Conservation (phyloP, 2,329 filamentous ascomycete genomes). For the Allantophomopsis lycopodina region DNA sequence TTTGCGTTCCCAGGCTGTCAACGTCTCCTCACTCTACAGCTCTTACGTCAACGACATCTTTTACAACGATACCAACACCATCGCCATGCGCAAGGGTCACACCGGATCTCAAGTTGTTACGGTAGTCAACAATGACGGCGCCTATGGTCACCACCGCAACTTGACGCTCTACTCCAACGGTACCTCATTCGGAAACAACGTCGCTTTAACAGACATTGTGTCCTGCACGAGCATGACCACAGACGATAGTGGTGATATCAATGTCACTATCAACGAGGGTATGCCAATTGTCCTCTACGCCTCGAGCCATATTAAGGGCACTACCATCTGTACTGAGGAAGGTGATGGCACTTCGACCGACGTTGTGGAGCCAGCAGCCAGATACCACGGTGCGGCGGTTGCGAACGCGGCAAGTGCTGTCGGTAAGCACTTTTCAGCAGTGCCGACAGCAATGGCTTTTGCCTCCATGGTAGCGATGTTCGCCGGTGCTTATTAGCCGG, state of each 20-base stretch:
- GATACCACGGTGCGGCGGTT: too few relatives aligned
- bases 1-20: constrained; percentile 30
- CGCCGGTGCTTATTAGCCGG: too few relatives aligned
- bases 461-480: too few relatives aligned
- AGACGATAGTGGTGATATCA: constrained; percentile 2
- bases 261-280: constrained; percentile 2
- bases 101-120: constrained; percentile 21
- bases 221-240: constrained; percentile 2
- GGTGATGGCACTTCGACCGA: too few relatives aligned
- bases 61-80: constrained; percentile 23
- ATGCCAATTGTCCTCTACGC: constrained; percentile 1
- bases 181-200: constrained; percentile 3
- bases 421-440: too few relatives aligned
- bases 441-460: too few relatives aligned
- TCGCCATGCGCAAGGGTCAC: constrained; percentile 32
- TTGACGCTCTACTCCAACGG: constrained; percentile 3
- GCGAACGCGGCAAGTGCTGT: too few relatives aligned
- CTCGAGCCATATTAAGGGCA: background rate
- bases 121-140: constrained; percentile 10
- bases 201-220: constrained; percentile 5
- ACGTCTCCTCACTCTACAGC: constrained; percentile 22
- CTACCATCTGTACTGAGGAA: background rate
- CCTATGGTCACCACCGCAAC: background rate
- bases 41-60: constrained; percentile 23
- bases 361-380: too few relatives aligned